Base-by-base conservation (phyloP, 495 filamentous ascomycete species). In the Aspergillus sclerotioniger region DNA sequence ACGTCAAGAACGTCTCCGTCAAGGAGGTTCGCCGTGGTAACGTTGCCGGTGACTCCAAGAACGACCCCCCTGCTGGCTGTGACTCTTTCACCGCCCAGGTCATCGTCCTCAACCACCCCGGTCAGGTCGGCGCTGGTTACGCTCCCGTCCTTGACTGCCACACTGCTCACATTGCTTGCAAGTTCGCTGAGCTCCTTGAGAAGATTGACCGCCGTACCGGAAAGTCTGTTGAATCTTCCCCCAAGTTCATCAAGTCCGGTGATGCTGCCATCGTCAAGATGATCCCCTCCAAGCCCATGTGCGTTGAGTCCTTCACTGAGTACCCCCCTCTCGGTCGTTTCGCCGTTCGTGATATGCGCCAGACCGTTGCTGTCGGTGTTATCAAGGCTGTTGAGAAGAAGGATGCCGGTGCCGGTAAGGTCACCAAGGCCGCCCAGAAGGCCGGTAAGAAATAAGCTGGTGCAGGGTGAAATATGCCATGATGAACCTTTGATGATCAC, bases 1-100 rank as follows among this genome's bases (percentile, higher is more conserved):
- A 98, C 89, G 95, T 98, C 82, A 96, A 97, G 93, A 98, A 98
- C 94, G 94, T 98, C 70, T 98, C 94, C 76, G 95, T 98, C 82
- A 98, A 98, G 90, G 94, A 98, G 78, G 96, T 98, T 74, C 94
- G 94, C 80, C 94, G 94, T 93, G 94, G 94, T 77, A 98, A 98
- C 86, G 95, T 98, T 73, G 90, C 91, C 72, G 90, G 90, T 87
- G 94, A 98, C 88, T 91, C 91, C 84, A 98, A 98, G 91, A 96
- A 94, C 84, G 95, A 98, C 85, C 94, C 94, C 67, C 90, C 94
- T 67, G 80, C 82, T 71, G 94, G 83, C 71, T 82, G 80, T 69
- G 92, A 94, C 63, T 91, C 88, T 66, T 98, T 98, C 91, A 96
- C 90, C 77, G 95, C 94, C 72, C 94, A 98, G 85, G 94, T 98